A percentile compares a stretch with the other conserved stretches of the same genome.
phyloP scores from a whole-genome alignment of 441 rosid species.

The Erodium moschatum region DNA sequence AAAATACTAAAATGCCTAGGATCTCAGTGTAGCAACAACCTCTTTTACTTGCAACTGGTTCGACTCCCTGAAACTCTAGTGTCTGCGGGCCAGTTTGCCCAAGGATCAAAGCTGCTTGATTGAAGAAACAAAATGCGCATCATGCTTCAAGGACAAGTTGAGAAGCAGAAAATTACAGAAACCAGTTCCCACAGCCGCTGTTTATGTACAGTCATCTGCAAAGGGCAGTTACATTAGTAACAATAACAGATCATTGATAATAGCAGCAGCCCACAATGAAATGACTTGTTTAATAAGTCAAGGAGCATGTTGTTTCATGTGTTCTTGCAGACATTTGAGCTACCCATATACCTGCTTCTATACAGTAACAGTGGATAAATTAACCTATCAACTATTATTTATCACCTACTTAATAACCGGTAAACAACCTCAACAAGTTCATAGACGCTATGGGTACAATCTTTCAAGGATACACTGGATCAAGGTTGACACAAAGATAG shows the following conservation, averaged over 20 bases:
- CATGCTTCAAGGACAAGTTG: not conserved
- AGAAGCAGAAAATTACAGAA: constrained; percentile 11
- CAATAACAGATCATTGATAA: not conserved
- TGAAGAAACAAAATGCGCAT: not conserved
- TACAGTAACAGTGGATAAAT: too few species aligned
- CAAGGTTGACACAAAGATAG: too few species aligned
- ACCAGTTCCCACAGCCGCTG: constrained; percentile 12
- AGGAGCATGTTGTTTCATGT: not conserved
- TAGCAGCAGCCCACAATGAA: not conserved
- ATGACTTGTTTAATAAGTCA: not conserved
- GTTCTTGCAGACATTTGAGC: not conserved
- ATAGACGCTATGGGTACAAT: too few species aligned
- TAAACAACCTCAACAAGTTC: too few species aligned
- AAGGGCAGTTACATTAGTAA: constrained; percentile 10
- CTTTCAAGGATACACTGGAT: too few species aligned
- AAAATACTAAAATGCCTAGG: not conserved
- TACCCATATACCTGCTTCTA: too few species aligned
- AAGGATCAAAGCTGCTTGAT: not conserved
- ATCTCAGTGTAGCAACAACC: not conserved
- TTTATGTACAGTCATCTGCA: constrained; percentile 22
- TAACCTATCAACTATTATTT: too few species aligned
- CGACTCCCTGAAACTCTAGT: not conserved
- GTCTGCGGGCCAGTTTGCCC: not conserved
- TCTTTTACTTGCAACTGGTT: not conserved
- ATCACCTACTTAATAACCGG: too few species aligned